Evolutionary conservation across 208 protist genomes (phyloP).

Genomic region (Entamoeba nuttalli): DNA sequence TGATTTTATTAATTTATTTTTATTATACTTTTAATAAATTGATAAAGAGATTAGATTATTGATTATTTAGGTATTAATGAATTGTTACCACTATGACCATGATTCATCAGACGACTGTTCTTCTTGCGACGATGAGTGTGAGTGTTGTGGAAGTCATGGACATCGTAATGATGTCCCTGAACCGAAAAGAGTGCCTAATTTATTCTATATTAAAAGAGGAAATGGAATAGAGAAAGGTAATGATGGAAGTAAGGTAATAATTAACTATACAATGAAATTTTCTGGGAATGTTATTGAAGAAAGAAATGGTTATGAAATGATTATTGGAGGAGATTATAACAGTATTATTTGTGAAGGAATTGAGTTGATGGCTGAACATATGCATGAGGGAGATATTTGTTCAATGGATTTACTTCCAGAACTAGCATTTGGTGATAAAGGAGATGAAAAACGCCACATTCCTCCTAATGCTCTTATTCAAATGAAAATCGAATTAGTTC

Average conservation of each 20-base stretch:
- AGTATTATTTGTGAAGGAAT: background rate
- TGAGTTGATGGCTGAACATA: background rate
- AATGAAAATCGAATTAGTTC: background rate
- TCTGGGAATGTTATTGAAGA: background rate
- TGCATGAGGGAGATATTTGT: background rate
- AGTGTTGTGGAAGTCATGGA: background rate
- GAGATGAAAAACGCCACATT: background rate
- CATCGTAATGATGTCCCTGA: background rate
- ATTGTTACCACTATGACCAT: background rate
- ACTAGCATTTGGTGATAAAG: background rate
- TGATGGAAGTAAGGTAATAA: background rate
- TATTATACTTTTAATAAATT: too few species aligned
- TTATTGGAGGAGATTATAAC: background rate
- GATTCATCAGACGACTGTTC: background rate
- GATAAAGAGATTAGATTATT: too few species aligned
- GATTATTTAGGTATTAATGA: background rate
- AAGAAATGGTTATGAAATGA: background rate
- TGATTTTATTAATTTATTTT: background rate
- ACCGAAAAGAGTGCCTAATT: background rate
- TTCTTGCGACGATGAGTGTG: background rate
- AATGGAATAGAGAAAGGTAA: background rate
- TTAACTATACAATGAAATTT: background rate
- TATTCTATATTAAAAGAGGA: background rate
- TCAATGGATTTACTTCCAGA: background rate
- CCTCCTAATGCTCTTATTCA: background rate